Percentiles rank a stretch among this genome's conserved stretches.
These are phyloP conservation scores for Tanacetum coccineum DNA, from an alignment of 129 eudicot species.

Conservation along the genomic window DNA sequence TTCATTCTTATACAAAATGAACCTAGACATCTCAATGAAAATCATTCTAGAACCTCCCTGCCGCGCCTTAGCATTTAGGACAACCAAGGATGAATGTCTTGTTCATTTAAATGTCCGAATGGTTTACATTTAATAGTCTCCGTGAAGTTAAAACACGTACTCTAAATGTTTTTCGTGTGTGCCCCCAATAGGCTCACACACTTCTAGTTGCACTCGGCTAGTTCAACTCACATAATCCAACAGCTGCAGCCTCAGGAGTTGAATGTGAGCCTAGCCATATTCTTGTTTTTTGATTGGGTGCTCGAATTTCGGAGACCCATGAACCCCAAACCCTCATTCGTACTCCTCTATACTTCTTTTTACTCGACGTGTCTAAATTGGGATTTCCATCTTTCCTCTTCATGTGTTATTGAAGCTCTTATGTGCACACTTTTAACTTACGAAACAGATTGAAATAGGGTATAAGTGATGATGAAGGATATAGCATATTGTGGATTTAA, in stretches of 20 bases:
- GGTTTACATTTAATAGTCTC: no score
- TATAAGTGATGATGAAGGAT: conserved; percentile 31
- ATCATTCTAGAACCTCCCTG: no score
- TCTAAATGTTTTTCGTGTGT: no score
- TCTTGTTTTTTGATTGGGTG: conserved; percentile 90
- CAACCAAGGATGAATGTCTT: no score
- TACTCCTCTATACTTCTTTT: conserved; percentile 81
- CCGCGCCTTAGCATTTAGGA: no score
- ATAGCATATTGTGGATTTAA: conserved; percentile 19
- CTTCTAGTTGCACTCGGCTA: no score
- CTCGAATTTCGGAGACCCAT: conserved; percentile 87
- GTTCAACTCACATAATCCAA: no score
- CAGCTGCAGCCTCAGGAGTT: conserved; percentile 93
- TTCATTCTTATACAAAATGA: no score
- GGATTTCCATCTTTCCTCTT: conserved; percentile 21
- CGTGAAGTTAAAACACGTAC: no score
- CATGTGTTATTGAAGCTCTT: conserved; percentile 15
- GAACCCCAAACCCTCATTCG: conserved; percentile 98
- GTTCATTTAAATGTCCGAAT: no score
- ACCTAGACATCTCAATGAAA: no score
- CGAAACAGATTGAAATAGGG: background rate
- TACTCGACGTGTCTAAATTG: conserved; percentile 20
- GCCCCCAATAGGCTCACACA: no score
- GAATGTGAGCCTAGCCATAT: conserved; percentile 98
- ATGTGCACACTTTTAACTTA: background rate